Percentiles rank a stretch among this genome's conserved stretches.
Conservation (phyloP, 2,329 filamentous ascomycete species). For the Tolypocladium sp. region DNA sequence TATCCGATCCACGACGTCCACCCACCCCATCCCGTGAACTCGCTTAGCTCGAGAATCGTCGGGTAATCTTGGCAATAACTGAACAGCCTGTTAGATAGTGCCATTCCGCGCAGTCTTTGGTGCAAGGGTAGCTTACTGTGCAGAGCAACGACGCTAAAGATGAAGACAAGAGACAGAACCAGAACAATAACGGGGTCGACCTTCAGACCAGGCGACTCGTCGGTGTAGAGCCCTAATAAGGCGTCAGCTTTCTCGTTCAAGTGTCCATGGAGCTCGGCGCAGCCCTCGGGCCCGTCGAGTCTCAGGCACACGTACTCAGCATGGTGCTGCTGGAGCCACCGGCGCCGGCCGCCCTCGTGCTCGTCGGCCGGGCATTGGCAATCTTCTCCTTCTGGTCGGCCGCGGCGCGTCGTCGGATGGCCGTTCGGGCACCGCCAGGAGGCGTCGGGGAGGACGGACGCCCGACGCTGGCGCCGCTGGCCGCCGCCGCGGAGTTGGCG, state of each 20-base stretch:
- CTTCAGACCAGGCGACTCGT: slow-evolving; percentile 94
- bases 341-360: slow-evolving; percentile 86
- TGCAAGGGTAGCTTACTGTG: slow-evolving; percentile 60
- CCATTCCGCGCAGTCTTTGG: not conserved
- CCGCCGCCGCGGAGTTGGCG: slow-evolving; percentile 43
- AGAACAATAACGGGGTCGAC: slow-evolving; percentile 97
- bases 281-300: not conserved
- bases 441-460: slow-evolving; percentile 81
- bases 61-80: slow-evolving; percentile 95
- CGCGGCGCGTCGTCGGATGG: slow-evolving; percentile 88
- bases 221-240: slow-evolving; percentile 76
- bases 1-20: not conserved
- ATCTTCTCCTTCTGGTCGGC: slow-evolving; percentile 97
- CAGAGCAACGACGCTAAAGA: slow-evolving; percentile 95
- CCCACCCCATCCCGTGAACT: not conserved
- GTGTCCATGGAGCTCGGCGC: not conserved
- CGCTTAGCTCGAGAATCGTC: slow-evolving; percentile 65
- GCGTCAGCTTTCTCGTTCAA: slow-evolving; percentile 14
- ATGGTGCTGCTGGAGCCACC: slow-evolving; percentile 97
- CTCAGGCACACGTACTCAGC: slow-evolving; percentile 61
- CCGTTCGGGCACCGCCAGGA: slow-evolving; percentile 89
- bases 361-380: slow-evolving; percentile 85
- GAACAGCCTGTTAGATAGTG: slow-evolving; percentile 10
- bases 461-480: slow-evolving; percentile 60
- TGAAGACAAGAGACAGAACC: slow-evolving; percentile 93